A percentile compares a stretch with the other conserved stretches of the same genome.
phyloP scores from a whole-genome alignment of 768 basidiomycete genomes.

The Termitomyces sp. region DNA sequence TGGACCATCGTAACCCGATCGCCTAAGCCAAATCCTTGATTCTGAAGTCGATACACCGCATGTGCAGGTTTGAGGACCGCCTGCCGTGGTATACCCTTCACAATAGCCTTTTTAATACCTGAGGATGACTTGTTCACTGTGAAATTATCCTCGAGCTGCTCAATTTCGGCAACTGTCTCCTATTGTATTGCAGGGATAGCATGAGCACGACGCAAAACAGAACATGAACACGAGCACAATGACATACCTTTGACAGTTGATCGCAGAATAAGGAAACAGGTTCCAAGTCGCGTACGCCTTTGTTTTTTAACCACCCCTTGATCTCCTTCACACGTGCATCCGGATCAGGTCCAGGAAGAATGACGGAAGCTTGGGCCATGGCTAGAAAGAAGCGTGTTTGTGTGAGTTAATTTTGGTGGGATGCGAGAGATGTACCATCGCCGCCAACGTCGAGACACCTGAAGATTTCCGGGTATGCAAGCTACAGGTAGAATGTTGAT shows the following conservation, averaged over 20 bases:
- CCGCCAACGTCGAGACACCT: constrained; percentile 62
- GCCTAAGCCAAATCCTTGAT: constrained; percentile 83
- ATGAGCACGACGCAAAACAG: not conserved
- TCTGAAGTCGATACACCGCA: constrained; percentile 83
- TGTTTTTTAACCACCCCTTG: constrained; percentile 80
- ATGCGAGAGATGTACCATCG: constrained; percentile 51
- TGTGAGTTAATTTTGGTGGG: constrained; percentile 1
- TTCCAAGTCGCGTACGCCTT: constrained; percentile 88
- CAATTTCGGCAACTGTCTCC: constrained; percentile 79
- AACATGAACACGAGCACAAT: not conserved
- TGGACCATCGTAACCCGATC: constrained; percentile 96
- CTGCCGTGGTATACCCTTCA: constrained; percentile 89
- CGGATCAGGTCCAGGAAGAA: constrained; percentile 52
- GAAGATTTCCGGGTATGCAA: constrained; percentile 84
- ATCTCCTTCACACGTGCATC: constrained; percentile 75
- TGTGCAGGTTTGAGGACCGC: constrained; percentile 93
- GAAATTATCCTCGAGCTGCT: constrained; percentile 69
- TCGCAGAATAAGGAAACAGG: constrained; percentile 91
- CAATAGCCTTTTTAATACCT: constrained; percentile 86
- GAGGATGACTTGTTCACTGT: constrained; percentile 54
- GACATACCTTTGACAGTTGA: constrained; percentile 77
- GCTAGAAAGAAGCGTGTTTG: constrained; percentile 41
- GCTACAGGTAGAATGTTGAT: constrained; percentile 33
- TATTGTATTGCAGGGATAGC: constrained; percentile 21
- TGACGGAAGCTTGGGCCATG: constrained; percentile 65